A percentile compares a stretch with the other conserved stretches of the same genome.
These are phyloP conservation scores for Patellifolia procumbens DNA, from an alignment of 179 eudicot species.

Conservation along the genomic window DNA sequence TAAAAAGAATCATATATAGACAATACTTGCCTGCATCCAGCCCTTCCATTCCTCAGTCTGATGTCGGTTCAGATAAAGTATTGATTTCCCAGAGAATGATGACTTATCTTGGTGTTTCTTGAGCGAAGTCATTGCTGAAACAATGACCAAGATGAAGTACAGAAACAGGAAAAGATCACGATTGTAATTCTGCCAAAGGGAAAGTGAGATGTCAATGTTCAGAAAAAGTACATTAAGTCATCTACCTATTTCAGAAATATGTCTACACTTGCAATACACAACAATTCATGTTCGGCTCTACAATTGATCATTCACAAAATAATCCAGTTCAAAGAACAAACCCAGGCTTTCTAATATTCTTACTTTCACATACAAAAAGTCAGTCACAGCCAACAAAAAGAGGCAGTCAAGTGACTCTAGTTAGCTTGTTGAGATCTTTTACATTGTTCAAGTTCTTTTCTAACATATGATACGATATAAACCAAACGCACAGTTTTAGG, in stretches of 20 bases:
- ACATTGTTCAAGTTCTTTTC: neutral
- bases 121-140: conserved; percentile 82
- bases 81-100: conserved; percentile 82
- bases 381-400: neutral
- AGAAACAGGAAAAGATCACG: conserved; percentile 95
- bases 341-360: neutral
- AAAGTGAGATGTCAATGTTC: conserved; percentile 15
- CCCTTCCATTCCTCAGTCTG: conserved; percentile 99
- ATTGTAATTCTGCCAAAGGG: conserved; percentile 75
- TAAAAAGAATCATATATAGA: neutral
- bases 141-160: conserved; percentile 74
- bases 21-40: conserved; percentile 91
- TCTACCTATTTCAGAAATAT: neutral
- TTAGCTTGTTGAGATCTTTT: neutral
- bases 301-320: neutral
- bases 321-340: neutral
- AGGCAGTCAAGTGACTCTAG: neutral
- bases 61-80: conserved; percentile 90
- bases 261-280: neutral
- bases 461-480: too few species aligned
- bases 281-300: neutral
- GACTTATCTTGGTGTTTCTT: conserved; percentile 95
- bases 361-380: neutral
- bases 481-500: neutral
- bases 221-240: neutral